Evolutionary conservation across 1,284 basidiomycete genomes (phyloP).

Genomic region (Phellinidium pouzarii): DNA sequence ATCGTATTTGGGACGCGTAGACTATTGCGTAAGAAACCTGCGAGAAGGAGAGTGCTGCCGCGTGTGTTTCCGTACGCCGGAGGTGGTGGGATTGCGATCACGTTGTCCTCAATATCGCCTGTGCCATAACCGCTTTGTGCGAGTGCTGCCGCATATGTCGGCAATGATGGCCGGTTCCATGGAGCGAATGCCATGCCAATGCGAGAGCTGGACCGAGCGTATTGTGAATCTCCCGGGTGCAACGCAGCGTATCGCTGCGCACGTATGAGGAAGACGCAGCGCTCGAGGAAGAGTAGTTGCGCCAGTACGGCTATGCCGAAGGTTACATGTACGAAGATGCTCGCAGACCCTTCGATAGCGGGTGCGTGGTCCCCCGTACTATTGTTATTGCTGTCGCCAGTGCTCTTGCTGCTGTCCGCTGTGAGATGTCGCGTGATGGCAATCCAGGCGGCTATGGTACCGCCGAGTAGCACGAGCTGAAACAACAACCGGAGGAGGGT

Average conservation of each 20-base stretch:
- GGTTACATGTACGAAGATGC: conserved; percentile 53
- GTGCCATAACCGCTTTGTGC: conserved; percentile 62
- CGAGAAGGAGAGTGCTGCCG: conserved; percentile 55
- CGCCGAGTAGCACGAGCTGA: conserved; percentile 40
- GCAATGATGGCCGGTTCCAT: conserved; percentile 63
- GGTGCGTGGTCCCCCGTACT: conserved; percentile 13
- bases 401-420: conserved; percentile 19
- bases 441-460: conserved; percentile 51
- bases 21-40: conserved; percentile 45
- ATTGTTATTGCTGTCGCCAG: conserved; percentile 2
- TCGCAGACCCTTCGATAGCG: conserved; percentile 25
- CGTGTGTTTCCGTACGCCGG: conserved; percentile 68
- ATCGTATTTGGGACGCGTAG: conserved; percentile 31
- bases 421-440: conserved; percentile 31
- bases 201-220: conserved; percentile 21
- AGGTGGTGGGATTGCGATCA: conserved; percentile 59
- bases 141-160: conserved; percentile 65
- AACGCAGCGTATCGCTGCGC: conserved; percentile 54
- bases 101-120: conserved; percentile 64
- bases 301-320: conserved; percentile 43
- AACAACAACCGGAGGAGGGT: conserved; percentile 40
- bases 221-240: conserved; percentile 43
- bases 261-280: conserved; percentile 52
- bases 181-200: conserved; percentile 48
- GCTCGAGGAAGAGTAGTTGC: conserved; percentile 57